Percentiles rank a stretch among this genome's conserved stretches.
phyloP scores from a whole-genome alignment of 345 rosid genomes.

The Eucalyptus pumila region DNA sequence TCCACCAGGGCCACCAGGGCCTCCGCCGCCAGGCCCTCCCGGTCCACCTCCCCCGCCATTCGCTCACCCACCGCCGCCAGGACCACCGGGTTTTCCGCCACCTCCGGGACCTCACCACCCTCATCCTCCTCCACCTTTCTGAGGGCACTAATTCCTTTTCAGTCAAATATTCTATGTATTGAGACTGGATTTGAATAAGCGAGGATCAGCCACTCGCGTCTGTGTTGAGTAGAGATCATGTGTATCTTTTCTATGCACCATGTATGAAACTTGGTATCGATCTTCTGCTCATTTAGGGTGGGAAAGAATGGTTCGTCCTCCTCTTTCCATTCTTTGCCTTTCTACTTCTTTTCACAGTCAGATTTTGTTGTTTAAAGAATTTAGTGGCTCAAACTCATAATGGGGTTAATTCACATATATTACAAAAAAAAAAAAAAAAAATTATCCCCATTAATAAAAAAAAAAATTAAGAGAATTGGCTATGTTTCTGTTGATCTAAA shows the following conservation, averaged over 20 bases:
- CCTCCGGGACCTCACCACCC: constrained; percentile 2
- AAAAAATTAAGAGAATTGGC: not conserved
- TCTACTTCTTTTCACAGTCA: not conserved
- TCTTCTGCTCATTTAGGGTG: not conserved
- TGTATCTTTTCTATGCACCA: not conserved
- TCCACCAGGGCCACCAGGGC: constrained; percentile 4
- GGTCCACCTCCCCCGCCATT: constrained; percentile 10
- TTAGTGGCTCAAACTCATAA: not conserved
- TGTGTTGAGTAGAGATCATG: not conserved
- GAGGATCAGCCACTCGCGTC: not conserved
- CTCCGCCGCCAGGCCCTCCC: not conserved
- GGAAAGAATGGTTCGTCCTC: not conserved
- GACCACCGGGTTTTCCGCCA: not conserved
- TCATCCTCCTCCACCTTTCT: not conserved
- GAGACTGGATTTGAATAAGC: not conserved
- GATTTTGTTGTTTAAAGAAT: not conserved
- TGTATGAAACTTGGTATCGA: not conserved
- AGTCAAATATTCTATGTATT: too few species aligned
- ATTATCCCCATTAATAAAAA: not conserved
- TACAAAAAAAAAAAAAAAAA: not conserved
- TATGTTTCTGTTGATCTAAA: not conserved
- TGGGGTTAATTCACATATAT: not conserved
- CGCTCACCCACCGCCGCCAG: constrained; percentile 3
- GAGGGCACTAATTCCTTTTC: not conserved
- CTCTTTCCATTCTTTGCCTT: not conserved